Conservation (phyloP, 2,329 filamentous ascomycete genomes). For the Mariannaea sp. region DNA sequence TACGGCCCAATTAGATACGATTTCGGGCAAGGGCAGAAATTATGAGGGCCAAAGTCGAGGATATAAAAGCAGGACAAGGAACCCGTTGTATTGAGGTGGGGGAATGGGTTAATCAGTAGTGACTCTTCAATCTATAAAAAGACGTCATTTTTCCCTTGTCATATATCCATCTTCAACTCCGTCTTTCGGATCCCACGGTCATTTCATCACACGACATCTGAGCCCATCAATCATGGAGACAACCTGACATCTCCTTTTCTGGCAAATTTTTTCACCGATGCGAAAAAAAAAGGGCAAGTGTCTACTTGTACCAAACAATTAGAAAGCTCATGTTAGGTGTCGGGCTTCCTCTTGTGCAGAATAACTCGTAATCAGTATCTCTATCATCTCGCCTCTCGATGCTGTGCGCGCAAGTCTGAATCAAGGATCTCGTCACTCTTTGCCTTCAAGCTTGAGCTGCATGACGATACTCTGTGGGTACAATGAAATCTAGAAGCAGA, state of each 20-base stretch:
- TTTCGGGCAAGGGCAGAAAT: no score
- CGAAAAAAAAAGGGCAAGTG: background rate
- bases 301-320: background rate
- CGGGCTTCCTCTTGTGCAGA: no score
- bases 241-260: constrained; percentile 7
- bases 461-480: background rate
- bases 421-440: background rate
- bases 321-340: background rate
- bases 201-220: constrained; percentile 12
- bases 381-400: no score
- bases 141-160: constrained; percentile 4
- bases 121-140: background rate
- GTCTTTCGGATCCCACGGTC: background rate
- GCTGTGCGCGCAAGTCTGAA: background rate
- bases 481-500: background rate
- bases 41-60: no score
- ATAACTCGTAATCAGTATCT: no score
- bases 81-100: no score
- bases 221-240: constrained; percentile 4
- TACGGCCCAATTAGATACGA: no score
- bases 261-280: background rate
- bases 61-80: background rate
- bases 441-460: background rate
- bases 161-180: background rate
- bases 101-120: no score